Evolutionary conservation across 306 rosid genomes (phyloP).

Genomic region (Geum urbanum): DNA sequence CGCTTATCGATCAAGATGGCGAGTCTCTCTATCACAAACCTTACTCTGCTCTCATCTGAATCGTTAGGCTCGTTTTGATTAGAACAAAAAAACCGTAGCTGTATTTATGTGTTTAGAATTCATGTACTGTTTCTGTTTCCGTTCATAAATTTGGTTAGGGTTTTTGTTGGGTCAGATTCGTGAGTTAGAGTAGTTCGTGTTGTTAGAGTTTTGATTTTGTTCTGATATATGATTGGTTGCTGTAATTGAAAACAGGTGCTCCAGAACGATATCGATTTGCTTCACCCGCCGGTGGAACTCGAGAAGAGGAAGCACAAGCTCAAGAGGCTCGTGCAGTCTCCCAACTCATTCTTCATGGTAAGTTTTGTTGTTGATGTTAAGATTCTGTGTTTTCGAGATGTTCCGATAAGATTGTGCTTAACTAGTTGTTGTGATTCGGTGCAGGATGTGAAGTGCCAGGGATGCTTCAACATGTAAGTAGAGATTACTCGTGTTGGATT

Average conservation of each 20-base stretch:
- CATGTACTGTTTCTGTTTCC: too few species aligned
- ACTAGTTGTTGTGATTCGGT: background rate
- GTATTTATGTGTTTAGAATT: too few species aligned
- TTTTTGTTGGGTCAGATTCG: too few species aligned
- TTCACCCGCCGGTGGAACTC: slow-evolving; percentile 51
- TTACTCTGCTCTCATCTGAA: too few species aligned
- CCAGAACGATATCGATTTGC: slow-evolving; percentile 55
- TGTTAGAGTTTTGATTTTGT: background rate
- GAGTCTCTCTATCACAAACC: too few species aligned
- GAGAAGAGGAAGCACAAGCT: slow-evolving; percentile 67
- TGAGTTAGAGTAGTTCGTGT: too few species aligned
- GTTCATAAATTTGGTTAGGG: too few species aligned
- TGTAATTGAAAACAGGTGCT: slow-evolving; percentile 36
- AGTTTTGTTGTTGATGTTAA: background rate
- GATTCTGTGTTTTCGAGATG: background rate
- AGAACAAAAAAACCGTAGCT: too few species aligned
- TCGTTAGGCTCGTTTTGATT: too few species aligned
- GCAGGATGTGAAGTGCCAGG: slow-evolving; percentile 49
- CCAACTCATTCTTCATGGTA: slow-evolving; percentile 62
- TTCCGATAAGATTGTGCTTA: background rate
- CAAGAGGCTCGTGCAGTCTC: slow-evolving; percentile 59
- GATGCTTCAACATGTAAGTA: slow-evolving; percentile 49
- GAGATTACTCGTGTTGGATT: background rate
- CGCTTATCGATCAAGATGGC: too few species aligned
- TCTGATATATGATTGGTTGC: background rate